Conservation (phyloP, 2,329 filamentous ascomycete genomes). For the Trichophyton simii region DNA sequence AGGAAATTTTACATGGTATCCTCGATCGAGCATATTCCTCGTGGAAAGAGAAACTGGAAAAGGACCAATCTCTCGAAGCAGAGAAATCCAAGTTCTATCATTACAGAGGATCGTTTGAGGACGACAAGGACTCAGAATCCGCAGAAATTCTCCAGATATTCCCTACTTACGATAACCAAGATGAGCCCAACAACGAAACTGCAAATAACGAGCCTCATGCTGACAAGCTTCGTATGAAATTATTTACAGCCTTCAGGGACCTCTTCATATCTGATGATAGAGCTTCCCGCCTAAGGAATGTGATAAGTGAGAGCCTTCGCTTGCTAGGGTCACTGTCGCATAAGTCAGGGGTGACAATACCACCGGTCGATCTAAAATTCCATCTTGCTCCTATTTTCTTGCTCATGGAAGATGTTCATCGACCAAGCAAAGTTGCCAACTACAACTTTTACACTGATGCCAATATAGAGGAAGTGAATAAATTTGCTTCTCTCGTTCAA, state of each 20-base stretch:
- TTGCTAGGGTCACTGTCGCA: constrained; percentile 27
- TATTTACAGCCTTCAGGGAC: constrained; percentile 48
- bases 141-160: constrained; percentile 71
- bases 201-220: constrained; percentile 28
- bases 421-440: constrained; percentile 28
- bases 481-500: constrained; percentile 56
- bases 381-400: constrained; percentile 57
- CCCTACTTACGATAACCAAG: constrained; percentile 56
- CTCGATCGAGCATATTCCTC: constrained; percentile 63
- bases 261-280: constrained; percentile 27
- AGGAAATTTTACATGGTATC: constrained; percentile 49
- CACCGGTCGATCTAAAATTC: constrained; percentile 31
- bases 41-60: constrained; percentile 65
- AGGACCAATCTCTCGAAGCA: constrained; percentile 63
- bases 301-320: constrained; percentile 25
- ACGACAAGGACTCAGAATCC: constrained; percentile 61
- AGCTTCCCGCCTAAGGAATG: constrained; percentile 20
- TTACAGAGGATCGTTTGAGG: constrained; percentile 65
- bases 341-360: constrained; percentile 15
- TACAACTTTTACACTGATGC: constrained; percentile 87
- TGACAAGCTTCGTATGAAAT: constrained; percentile 46
- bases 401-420: constrained; percentile 43
- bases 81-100: constrained; percentile 66
- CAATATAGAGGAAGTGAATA: constrained; percentile 63
- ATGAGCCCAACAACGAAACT: constrained; percentile 27